Percentiles rank a stretch among this genome's conserved stretches.
phyloP scores from a whole-genome alignment of 805 yeast genomes.

The Candida parachauliodes region DNA sequence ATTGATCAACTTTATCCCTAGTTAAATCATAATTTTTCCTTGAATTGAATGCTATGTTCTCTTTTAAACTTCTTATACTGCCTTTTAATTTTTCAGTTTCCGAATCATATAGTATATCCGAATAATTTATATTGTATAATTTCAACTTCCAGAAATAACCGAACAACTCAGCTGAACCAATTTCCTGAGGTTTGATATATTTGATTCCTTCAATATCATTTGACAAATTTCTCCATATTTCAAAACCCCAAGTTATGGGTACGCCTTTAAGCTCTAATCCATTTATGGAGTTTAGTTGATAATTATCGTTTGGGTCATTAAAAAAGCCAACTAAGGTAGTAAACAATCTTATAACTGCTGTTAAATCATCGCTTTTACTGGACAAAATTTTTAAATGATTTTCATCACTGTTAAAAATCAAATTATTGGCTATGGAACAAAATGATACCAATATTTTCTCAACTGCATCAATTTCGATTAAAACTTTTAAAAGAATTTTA shows the following conservation, averaged over 20 bases:
- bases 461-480: conserved; percentile 43
- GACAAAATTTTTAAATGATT: conserved; percentile 70
- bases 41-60: conserved; percentile 26
- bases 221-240: conserved; percentile 63
- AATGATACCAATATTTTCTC: conserved; percentile 68
- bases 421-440: conserved; percentile 43
- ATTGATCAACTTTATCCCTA: conserved; percentile 19
- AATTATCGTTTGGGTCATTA: conserved; percentile 25
- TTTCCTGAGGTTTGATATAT: conserved; percentile 9
- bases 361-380: conserved; percentile 67
- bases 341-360: conserved; percentile 62
- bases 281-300: conserved; percentile 37
- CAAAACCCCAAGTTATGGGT: conserved; percentile 65
- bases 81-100: conserved; percentile 41
- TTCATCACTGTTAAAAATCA: conserved; percentile 29
- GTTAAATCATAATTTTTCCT: conserved; percentile 23
- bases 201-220: conserved; percentile 16
- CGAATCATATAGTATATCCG: conserved; percentile 45
- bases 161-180: conserved; percentile 32
- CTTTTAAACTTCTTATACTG: conserved; percentile 30
- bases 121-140: conserved; percentile 65
- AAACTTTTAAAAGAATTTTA: conserved; percentile 41
- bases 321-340: conserved; percentile 56
- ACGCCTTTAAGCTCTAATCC: conserved; percentile 41
- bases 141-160: conserved; percentile 70